Evolutionary conservation across 1,284 basidiomycete genomes (phyloP), one percentile per base, ranked within the genome.

Genomic region (Inonotus hispidus): DNA sequence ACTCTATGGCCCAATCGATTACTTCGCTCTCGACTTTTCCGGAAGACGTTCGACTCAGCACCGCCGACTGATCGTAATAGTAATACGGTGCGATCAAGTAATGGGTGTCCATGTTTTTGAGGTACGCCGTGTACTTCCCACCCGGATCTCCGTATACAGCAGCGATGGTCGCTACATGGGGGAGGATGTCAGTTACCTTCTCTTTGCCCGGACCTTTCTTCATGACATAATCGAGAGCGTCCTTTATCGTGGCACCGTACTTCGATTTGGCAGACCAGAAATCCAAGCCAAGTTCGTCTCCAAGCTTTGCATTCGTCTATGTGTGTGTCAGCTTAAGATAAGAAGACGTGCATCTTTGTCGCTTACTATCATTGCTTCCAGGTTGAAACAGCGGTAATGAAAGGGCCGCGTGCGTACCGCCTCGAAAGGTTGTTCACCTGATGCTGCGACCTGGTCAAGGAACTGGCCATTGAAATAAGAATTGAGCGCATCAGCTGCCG

Each of bases 301-400:
- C 83, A 13, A 85, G 68, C 67, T 84, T 84, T 8, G 83, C 79
- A 66, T 79, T 78, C 29, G 77, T 77, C 77, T 83, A 65, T 32
- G 71, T 55, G 64, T 64, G 41, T 65, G 66, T 14, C 64, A 62
- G 47, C 68, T 67, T 21, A 14, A 2, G 41, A 54, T 47, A 61
- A 49, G 53, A 29, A 63, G 56, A 53, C 52, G 56, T 32, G 32
- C 32, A 3, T 32, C 3, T 32, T 32, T 56, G 57, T 57, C 61
- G 69, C 82, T 72, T 66, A 85, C 83, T 57, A 87, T 83, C 81
- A 88, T 84, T 23, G 81, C 85, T 13, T 84, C 83, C 32, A 88
- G 73, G 66, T 88, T 88, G 71, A 84, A 87, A 21, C 79, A 77
- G 8, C 82, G 77, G 67, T 88, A 87, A 68, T 87, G 85, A 67